Evolutionary conservation across 805 yeast species (phyloP), one percentile per base, ranked within the genome.

Genomic region (Grigorovia jiainica): DNA sequence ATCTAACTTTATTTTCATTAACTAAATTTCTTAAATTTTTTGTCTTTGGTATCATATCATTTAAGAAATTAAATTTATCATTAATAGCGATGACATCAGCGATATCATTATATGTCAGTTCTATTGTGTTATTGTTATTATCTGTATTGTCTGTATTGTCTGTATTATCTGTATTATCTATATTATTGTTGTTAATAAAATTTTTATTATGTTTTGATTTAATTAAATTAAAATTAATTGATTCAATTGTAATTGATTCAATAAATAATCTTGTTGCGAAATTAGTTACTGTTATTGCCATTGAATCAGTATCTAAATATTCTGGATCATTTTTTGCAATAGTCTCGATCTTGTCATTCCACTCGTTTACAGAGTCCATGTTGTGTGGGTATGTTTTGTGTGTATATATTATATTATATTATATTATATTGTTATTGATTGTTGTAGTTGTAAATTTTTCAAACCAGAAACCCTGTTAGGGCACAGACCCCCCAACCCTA

Each of bases 291-390:
- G 49, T 46, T 13, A 47, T 44, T 7, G 60, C 61, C n/a, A 47
- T 45, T 15, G 50, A 48, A 4, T 52, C 36, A 8, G 58, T 52
- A 5, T 50, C 43, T 39, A 49, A 43, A 36, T 47, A 52, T 25
- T 53, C 59, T 21, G 58, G 58, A 39, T 58, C 61, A 18, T 51
- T 50, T 34, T 46, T 51, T 18, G 61, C 58, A 18, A 58, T 53
- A 38, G 45, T 46, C 39, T 57, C 52, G n/a, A 54, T 51, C 39
- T 51, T 55, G 1, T 54, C 48, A 2, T 25, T 18, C 39, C 39
- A 36, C 18, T 27, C 31, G 16, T 27, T 15, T 27, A 27, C n/a
- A 27, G 7, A 27, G 15, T 27, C 31, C 31, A 27, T 27, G 3
- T 27, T 27, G n/a, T n/a, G n/a, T n/a, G n/a, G n/a, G n/a, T n/a